These are phyloP conservation scores for Hymenoscyphus fructigenus DNA, from an alignment of 2,329 filamentous ascomycete genomes.

Conservation along the genomic window DNA sequence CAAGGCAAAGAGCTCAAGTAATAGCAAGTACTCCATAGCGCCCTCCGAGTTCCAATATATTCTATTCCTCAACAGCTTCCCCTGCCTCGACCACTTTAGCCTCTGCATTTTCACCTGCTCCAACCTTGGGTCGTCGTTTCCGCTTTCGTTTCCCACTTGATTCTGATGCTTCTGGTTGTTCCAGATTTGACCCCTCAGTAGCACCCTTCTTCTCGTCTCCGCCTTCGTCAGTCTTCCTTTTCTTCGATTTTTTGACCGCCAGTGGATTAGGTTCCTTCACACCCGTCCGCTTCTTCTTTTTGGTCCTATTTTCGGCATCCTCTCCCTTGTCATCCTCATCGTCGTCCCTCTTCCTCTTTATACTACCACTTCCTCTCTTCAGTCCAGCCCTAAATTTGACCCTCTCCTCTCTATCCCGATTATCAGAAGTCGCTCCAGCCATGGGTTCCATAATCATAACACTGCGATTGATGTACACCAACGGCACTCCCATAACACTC, in stretches of 20 bases:
- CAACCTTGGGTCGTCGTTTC: slow-evolving; percentile 29
- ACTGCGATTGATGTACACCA: slow-evolving; percentile 76
- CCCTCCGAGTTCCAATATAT: neutral
- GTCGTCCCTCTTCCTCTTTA: slow-evolving; percentile 39
- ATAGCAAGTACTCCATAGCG: slow-evolving; percentile 13
- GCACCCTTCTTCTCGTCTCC: slow-evolving; percentile 33
- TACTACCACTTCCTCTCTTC: slow-evolving; percentile 45
- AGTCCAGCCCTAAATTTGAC: slow-evolving; percentile 72
- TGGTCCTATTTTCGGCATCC: slow-evolving; percentile 31
- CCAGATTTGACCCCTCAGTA: slow-evolving; percentile 21
- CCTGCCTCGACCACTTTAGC: slow-evolving; percentile 18
- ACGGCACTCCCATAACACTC: slow-evolving; percentile 67
- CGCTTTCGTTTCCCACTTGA: slow-evolving; percentile 38
- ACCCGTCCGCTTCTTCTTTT: slow-evolving; percentile 59
- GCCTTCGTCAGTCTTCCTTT: slow-evolving; percentile 42
- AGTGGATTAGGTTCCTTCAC: slow-evolving; percentile 71
- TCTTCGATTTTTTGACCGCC: slow-evolving; percentile 68
- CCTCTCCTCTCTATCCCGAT: slow-evolving; percentile 67
- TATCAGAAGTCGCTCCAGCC: slow-evolving; percentile 63
- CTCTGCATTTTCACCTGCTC: slow-evolving; percentile 9
- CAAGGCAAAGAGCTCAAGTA: neutral
- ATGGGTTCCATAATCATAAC: slow-evolving; percentile 81
- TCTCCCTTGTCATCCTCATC: slow-evolving; percentile 24
- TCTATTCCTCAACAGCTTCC: slow-evolving; percentile 19
- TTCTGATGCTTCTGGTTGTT: slow-evolving; percentile 24